phyloP scores from a whole-genome alignment of 805 yeast genomes.

The Nakazawaea pomicola region DNA sequence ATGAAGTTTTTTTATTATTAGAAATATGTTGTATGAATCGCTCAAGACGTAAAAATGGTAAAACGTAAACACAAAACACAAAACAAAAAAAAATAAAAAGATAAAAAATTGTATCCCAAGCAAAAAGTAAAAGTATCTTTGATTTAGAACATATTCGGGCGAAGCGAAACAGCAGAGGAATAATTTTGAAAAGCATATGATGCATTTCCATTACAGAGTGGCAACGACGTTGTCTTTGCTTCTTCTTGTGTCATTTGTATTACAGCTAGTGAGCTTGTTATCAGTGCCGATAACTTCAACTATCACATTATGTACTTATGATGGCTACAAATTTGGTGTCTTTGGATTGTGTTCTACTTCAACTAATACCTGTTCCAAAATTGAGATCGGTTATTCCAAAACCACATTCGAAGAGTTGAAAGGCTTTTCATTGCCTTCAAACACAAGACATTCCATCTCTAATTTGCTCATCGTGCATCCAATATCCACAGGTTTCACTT shows the following conservation, averaged over 20 bases:
- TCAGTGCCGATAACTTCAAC: conserved; percentile 53
- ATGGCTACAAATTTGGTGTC: conserved; percentile 56
- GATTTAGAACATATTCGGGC: too few relatives aligned
- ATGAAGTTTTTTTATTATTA: too few relatives aligned
- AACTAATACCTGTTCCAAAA: conserved; percentile 31
- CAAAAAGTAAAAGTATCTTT: too few relatives aligned
- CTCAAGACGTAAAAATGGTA: too few relatives aligned
- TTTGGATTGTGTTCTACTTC: conserved; percentile 55
- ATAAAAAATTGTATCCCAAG: too few relatives aligned
- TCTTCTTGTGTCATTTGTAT: conserved; percentile 44
- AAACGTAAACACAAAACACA: conserved; percentile 1
- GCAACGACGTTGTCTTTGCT: conserved; percentile 18
- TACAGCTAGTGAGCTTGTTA: conserved; percentile 55
- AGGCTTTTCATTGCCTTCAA: conserved; percentile 50
- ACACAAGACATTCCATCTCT: conserved; percentile 54
- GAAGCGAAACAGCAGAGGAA: neutral
- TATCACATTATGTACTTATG: conserved; percentile 45
- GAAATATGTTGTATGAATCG: too few relatives aligned
- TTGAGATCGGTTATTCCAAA: conserved; percentile 39
- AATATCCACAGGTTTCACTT: conserved; percentile 52
- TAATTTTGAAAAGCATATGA: neutral
- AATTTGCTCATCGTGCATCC: conserved; percentile 64
- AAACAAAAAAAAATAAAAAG: neutral
- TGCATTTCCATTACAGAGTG: conserved; percentile 13
- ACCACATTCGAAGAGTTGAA: conserved; percentile 26